phyloP scores from a whole-genome alignment of 2,329 filamentous ascomycete genomes.

The Leptographium flavum region DNA sequence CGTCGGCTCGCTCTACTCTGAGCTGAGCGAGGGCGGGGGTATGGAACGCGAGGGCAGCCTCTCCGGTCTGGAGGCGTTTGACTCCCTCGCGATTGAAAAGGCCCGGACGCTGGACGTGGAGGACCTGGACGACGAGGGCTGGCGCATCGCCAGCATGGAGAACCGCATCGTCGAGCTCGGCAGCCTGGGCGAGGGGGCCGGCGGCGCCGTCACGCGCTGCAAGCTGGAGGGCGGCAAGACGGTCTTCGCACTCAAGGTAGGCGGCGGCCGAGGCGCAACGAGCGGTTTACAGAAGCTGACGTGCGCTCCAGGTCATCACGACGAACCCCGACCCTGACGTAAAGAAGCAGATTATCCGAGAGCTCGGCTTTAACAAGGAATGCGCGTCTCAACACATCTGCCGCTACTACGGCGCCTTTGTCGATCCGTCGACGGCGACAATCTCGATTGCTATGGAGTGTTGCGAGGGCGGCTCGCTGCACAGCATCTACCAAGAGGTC shows the following conservation, averaged over 20 bases:
- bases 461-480: slow-evolving; percentile 88
- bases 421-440: slow-evolving; percentile 87
- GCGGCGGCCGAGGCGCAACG: slow-evolving; percentile 11
- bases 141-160: slow-evolving; percentile 83
- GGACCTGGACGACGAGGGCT: slow-evolving; percentile 87
- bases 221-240: slow-evolving; percentile 84
- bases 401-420: slow-evolving; percentile 92
- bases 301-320: slow-evolving; percentile 72
- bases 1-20: slow-evolving; percentile 72
- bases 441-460: slow-evolving; percentile 99
- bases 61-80: slow-evolving; percentile 63
- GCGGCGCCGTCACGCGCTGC: slow-evolving; percentile 86
- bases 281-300: not conserved
- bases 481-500: slow-evolving; percentile 95
- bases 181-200: slow-evolving; percentile 84
- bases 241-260: slow-evolving; percentile 91
- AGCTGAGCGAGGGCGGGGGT: slow-evolving; percentile 59
- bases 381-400: slow-evolving; percentile 95
- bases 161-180: slow-evolving; percentile 79
- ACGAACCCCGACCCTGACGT: slow-evolving; percentile 96
- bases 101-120: slow-evolving; percentile 80
- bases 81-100: slow-evolving; percentile 68
- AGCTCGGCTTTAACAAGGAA: slow-evolving; percentile 94
- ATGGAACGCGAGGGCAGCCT: slow-evolving; percentile 78
- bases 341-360: slow-evolving; percentile 94